These are phyloP conservation scores for Oemleria cerasiformis DNA, from an alignment of 306 rosid species.

Conservation along the genomic window DNA sequence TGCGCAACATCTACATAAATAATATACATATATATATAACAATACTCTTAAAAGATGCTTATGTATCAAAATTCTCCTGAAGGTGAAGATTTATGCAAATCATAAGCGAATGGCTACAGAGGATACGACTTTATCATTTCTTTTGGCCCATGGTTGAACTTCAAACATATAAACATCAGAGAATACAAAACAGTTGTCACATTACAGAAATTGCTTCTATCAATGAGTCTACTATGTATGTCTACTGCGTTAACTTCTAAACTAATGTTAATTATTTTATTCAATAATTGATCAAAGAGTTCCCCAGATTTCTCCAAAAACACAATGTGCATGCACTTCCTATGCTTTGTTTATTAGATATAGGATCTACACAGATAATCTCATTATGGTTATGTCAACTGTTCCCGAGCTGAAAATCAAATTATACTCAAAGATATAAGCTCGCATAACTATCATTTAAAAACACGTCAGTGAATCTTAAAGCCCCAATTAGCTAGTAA, in stretches of 20 bases:
- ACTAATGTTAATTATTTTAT: neutral
- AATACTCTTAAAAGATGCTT: neutral
- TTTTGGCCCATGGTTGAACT: neutral
- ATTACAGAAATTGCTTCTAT: neutral
- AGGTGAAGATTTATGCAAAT: neutral
- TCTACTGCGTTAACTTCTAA: neutral
- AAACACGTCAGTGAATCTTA: neutral
- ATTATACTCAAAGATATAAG: neutral
- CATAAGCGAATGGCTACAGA: neutral
- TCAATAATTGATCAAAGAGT: neutral
- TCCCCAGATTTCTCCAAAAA: neutral
- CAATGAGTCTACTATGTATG: neutral
- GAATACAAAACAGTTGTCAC: too few species aligned
- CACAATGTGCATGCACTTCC: neutral
- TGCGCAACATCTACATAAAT: neutral
- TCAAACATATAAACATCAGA: neutral
- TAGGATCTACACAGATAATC: neutral
- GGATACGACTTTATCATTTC: neutral
- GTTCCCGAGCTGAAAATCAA: slow-evolving; percentile 2
- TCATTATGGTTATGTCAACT: neutral
- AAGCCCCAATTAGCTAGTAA: neutral
- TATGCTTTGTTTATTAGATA: neutral
- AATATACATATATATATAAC: neutral
- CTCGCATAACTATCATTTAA: neutral
- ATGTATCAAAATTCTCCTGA: neutral